Percentiles rank a stretch among this genome's conserved stretches.
phyloP scores from a whole-genome alignment of 2,329 filamentous ascomycete genomes.

The Ophiobolus disseminans region DNA sequence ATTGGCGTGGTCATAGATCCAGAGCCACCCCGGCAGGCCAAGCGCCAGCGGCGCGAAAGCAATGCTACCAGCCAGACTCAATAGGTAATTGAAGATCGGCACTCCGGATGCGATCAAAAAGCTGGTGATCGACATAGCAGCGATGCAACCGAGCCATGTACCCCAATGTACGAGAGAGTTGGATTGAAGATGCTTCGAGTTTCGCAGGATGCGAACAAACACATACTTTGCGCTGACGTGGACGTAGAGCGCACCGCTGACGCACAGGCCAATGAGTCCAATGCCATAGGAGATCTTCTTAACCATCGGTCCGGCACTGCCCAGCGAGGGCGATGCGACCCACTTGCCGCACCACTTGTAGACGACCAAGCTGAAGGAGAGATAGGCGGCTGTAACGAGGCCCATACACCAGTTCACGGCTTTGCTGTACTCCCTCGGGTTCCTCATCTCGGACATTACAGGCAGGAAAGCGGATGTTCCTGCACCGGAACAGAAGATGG shows the following conservation, averaged over 20 bases:
- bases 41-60: slow-evolving; percentile 61
- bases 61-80: slow-evolving; percentile 58
- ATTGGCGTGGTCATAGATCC: slow-evolving; percentile 58
- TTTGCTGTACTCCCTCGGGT: slow-evolving; percentile 66
- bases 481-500: slow-evolving; percentile 67
- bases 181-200: slow-evolving; percentile 59
- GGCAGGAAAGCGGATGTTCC: slow-evolving; percentile 68
- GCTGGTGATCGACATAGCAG: slow-evolving; percentile 52
- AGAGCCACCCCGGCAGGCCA: slow-evolving; percentile 58
- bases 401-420: slow-evolving; percentile 66
- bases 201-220: slow-evolving; percentile 62
- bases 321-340: slow-evolving; percentile 68
- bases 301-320: slow-evolving; percentile 64
- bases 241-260: slow-evolving; percentile 57
- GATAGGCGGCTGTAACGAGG: slow-evolving; percentile 64
- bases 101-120: slow-evolving; percentile 63
- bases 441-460: slow-evolving; percentile 70
- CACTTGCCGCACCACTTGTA: slow-evolving; percentile 69
- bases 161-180: slow-evolving; percentile 66
- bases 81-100: slow-evolving; percentile 62
- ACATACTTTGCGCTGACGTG: slow-evolving; percentile 63
- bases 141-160: slow-evolving; percentile 58
- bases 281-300: slow-evolving; percentile 70
- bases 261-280: slow-evolving; percentile 61
- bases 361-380: slow-evolving; percentile 66